A percentile compares a stretch with the other conserved stretches of the same genome.
These are phyloP conservation scores for Erysimum cheiranthoides DNA, from an alignment of 345 rosid species.

Conservation along the genomic window DNA sequence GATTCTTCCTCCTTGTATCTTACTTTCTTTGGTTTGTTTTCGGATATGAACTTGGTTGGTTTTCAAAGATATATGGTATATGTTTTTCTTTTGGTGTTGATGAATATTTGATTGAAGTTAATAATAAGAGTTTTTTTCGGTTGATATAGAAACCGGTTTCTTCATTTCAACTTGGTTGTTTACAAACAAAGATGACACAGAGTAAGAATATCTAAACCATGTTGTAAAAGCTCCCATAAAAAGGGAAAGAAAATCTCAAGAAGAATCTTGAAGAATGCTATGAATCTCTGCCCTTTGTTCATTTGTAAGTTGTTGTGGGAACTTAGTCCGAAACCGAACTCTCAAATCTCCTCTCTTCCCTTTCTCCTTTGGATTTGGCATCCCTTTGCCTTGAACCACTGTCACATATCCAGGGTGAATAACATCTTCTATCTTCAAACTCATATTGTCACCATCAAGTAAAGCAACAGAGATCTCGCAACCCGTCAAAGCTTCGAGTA, in stretches of 20 bases:
- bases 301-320: conserved; percentile 60
- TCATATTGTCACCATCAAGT: conserved; percentile 56
- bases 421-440: conserved; percentile 53
- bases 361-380: conserved; percentile 59
- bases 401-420: conserved; percentile 63
- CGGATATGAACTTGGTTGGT: neutral
- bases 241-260: conserved; percentile 26
- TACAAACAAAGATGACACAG: conserved; percentile 40
- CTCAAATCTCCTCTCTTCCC: conserved; percentile 69
- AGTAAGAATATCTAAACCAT: conserved; percentile 22
- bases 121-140: conserved; percentile 26
- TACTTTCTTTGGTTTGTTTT: neutral
- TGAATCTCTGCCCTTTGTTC: conserved; percentile 55
- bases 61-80: conserved; percentile 7
- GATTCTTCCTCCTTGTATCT: conserved; percentile 2
- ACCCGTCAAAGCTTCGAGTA: conserved; percentile 68
- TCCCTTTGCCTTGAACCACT: conserved; percentile 64
- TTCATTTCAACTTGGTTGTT: conserved; percentile 36
- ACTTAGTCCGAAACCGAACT: conserved; percentile 52
- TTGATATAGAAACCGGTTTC: conserved; percentile 17
- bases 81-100: conserved; percentile 12
- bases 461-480: conserved; percentile 62
- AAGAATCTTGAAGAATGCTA: conserved; percentile 55
- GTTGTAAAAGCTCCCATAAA: conserved; percentile 28
- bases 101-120: conserved; percentile 18